A percentile compares a stretch with the other conserved stretches of the same genome.
Evolutionary conservation across 768 basidiomycete species (phyloP).

Genomic region (Russula olivacea): DNA sequence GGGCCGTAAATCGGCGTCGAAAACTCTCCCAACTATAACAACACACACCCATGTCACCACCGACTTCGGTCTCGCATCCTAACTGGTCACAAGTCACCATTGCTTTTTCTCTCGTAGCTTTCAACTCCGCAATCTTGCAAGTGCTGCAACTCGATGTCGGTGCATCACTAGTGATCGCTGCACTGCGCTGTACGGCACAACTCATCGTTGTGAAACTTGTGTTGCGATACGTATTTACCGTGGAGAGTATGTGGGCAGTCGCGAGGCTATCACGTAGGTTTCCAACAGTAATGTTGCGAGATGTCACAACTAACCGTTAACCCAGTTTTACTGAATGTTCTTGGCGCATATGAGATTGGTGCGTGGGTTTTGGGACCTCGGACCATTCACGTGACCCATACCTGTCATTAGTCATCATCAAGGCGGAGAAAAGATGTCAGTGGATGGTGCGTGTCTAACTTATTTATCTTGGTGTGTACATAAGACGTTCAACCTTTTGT

Average conservation of each 20-base stretch:
- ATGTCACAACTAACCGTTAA: background rate
- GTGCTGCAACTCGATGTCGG: background rate
- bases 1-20: no score
- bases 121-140: background rate
- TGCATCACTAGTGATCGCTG: background rate
- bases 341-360: background rate
- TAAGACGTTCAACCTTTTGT: background rate
- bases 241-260: background rate
- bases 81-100: no score
- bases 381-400: background rate
- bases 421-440: background rate
- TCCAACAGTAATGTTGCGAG: background rate
- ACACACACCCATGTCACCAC: no score
- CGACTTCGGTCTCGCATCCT: no score
- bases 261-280: background rate
- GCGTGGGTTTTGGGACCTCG: no score
- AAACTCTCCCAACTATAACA: no score
- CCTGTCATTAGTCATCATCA: background rate
- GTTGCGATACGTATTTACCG: background rate
- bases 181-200: background rate
- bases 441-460: background rate
- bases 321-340: background rate
- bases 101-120: background rate
- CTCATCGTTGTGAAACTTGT: background rate
- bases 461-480: no score